These are phyloP conservation scores for Boletus subparvulus DNA, from an alignment of 768 basidiomycete genomes.

Conservation along the genomic window DNA sequence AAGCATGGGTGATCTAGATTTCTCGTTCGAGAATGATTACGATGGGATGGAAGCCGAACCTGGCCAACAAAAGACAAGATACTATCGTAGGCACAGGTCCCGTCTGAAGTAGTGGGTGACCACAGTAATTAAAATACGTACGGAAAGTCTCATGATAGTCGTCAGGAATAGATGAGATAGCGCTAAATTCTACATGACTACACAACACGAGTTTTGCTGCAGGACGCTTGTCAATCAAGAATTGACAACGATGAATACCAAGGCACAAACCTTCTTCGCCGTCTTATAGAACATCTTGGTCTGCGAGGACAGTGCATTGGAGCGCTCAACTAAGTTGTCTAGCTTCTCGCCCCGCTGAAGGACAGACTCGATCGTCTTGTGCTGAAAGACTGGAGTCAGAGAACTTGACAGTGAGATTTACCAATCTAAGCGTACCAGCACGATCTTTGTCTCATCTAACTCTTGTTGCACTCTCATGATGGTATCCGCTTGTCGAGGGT, in stretches of 20 bases:
- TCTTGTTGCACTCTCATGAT: slow-evolving; percentile 99
- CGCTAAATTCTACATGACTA: slow-evolving; percentile 63
- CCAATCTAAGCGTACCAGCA: slow-evolving; percentile 61
- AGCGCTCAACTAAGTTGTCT: slow-evolving; percentile 92
- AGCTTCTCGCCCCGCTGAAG: slow-evolving; percentile 95
- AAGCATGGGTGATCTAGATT: background rate
- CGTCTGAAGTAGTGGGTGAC: background rate
- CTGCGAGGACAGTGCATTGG: slow-evolving; percentile 81
- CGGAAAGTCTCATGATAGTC: slow-evolving; percentile 18
- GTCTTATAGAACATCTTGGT: slow-evolving; percentile 99
- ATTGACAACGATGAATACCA: background rate
- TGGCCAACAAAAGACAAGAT: slow-evolving; percentile 3
- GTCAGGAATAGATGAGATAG: slow-evolving; percentile 12
- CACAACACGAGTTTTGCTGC: slow-evolving; percentile 95
- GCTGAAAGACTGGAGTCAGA: slow-evolving; percentile 47
- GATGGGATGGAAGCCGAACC: background rate
- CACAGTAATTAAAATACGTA: slow-evolving; percentile 19
- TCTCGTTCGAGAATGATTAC: background rate
- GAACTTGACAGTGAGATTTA: background rate
- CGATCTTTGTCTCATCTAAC: slow-evolving; percentile 98
- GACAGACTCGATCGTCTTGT: slow-evolving; percentile 98
- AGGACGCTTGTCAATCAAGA: slow-evolving; percentile 8
- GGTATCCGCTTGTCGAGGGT: slow-evolving; percentile 93
- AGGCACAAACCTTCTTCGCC: slow-evolving; percentile 83
- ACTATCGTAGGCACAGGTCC: slow-evolving; percentile 6